Percentiles rank a stretch among this genome's conserved stretches.
Conservation (phyloP, 768 basidiomycete genomes). For the Austroboletus festivus region DNA sequence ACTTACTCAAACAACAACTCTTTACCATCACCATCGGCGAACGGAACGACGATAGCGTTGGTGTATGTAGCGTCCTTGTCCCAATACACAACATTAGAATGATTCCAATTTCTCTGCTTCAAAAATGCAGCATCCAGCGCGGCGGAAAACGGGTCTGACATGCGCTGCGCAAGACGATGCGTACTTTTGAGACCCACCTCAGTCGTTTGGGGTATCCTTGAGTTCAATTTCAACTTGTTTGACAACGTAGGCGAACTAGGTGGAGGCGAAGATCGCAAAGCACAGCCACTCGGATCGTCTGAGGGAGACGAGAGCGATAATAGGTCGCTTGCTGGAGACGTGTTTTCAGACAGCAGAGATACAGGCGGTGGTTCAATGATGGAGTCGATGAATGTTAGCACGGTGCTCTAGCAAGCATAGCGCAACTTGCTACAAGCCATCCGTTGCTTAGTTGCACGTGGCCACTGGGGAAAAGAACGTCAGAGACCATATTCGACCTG, state of each 20-base stretch:
- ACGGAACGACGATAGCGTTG: conserved; percentile 35
- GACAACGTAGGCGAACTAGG: not conserved
- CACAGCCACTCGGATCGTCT: not conserved
- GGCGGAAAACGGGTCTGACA: conserved; percentile 1
- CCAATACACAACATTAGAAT: conserved; percentile 11
- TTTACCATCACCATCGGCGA: conserved; percentile 40
- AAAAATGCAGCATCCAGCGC: conserved; percentile 4
- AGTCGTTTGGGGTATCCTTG: conserved; percentile 5
- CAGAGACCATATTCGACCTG: conserved; percentile 30
- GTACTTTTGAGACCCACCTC: conserved; percentile 32
- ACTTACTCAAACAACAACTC: conserved; percentile 56
- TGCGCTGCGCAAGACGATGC: conserved; percentile 24
- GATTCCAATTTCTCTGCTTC: conserved; percentile 6
- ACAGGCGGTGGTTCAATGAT: conserved; percentile 38
- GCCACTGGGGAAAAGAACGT: conserved; percentile 18
- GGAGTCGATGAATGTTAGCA: conserved; percentile 54
- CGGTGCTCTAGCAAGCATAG: conserved; percentile 55
- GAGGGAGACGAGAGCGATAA: conserved; percentile 4
- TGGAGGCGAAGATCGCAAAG: not conserved
- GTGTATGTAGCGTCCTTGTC: conserved; percentile 8
- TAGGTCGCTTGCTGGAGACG: conserved; percentile 4
- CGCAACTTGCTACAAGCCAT: conserved; percentile 40
- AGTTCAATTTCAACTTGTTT: conserved; percentile 4
- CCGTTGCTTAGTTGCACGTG: not conserved
- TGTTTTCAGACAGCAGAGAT: not conserved